Percentiles rank a stretch among this genome's conserved stretches.
Conservation (phyloP, 768 basidiomycete species). For the Mycena rebaudengoi region DNA sequence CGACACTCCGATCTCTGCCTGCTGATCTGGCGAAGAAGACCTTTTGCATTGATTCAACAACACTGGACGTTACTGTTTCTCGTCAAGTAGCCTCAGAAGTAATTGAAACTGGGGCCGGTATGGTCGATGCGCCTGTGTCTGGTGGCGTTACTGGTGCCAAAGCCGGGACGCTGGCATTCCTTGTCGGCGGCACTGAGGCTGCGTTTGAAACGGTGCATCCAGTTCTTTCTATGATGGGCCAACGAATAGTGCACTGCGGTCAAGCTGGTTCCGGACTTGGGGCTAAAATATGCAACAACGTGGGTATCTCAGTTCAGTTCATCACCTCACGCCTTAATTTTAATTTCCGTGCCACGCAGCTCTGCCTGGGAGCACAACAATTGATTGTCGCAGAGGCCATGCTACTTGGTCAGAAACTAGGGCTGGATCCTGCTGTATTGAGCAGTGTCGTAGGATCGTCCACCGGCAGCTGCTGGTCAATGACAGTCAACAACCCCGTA, state of each 20-base stretch:
- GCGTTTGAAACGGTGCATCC: slow-evolving; percentile 67
- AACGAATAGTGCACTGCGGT: slow-evolving; percentile 85
- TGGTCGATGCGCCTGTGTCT: slow-evolving; percentile 95
- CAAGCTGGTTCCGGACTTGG: slow-evolving; percentile 82
- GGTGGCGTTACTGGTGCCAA: slow-evolving; percentile 91
- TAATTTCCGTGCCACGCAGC: slow-evolving; percentile 41
- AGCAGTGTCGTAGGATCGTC: slow-evolving; percentile 88
- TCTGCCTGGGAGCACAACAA: slow-evolving; percentile 81
- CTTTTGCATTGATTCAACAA: slow-evolving; percentile 90
- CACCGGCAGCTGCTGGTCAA: slow-evolving; percentile 86
- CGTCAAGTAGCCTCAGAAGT: slow-evolving; percentile 68
- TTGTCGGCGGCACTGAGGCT: slow-evolving; percentile 80
- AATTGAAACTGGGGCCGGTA: slow-evolving; percentile 63
- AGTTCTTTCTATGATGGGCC: slow-evolving; percentile 78
- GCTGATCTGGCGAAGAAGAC: slow-evolving; percentile 49
- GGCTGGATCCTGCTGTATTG: slow-evolving; percentile 77
- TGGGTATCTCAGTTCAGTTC: slow-evolving; percentile 39
- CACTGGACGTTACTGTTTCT: slow-evolving; percentile 82
- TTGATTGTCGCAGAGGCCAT: slow-evolving; percentile 90
- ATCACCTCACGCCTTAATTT: slow-evolving; percentile 30
- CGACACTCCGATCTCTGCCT: slow-evolving; percentile 63
- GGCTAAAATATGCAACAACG: slow-evolving; percentile 93
- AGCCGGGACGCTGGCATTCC: slow-evolving; percentile 89
- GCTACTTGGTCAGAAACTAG: slow-evolving; percentile 85
- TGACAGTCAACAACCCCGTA: slow-evolving; percentile 89